These are phyloP conservation scores for Gillenia trifoliata DNA, from an alignment of 306 rosid species.

Conservation along the genomic window DNA sequence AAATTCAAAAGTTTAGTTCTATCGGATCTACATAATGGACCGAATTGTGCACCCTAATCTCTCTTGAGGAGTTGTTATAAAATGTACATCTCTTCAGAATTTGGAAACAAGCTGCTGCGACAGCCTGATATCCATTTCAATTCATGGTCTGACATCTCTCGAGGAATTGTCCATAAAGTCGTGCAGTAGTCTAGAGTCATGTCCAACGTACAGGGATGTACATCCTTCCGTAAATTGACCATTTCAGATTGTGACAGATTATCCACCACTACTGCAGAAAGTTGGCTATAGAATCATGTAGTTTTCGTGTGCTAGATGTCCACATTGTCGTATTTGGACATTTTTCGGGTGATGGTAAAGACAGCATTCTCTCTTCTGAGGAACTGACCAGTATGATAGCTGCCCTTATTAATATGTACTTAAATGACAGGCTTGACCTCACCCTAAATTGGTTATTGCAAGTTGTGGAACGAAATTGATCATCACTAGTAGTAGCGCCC, in stretches of 20 bases:
- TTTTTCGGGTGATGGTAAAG: too few species aligned
- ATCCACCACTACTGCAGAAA: not conserved
- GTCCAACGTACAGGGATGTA: not conserved
- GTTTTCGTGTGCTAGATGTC: not conserved
- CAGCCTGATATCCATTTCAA: not conserved
- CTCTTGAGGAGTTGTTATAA: too few species aligned
- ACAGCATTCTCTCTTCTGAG: too few species aligned
- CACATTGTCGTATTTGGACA: too few species aligned
- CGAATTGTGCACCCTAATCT: too few species aligned
- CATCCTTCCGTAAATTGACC: not conserved
- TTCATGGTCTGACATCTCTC: not conserved
- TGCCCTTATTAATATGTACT: too few species aligned
- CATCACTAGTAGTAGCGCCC: too few species aligned
- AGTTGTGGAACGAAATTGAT: too few species aligned
- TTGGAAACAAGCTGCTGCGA: not conserved
- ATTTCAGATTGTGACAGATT: not conserved
- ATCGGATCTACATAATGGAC: too few species aligned
- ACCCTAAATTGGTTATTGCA: too few species aligned
- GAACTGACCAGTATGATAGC: too few species aligned
- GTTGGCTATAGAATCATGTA: not conserved
- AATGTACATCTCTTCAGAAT: not conserved
- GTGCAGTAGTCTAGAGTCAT: not conserved
- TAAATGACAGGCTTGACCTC: fast-evolving
- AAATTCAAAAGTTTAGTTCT: too few species aligned
- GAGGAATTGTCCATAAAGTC: not conserved